A percentile compares a stretch with the other conserved stretches of the same genome.
These are phyloP conservation scores for Manihot esculenta DNA, from an alignment of 441 rosid genomes.

Conservation along the genomic window DNA sequence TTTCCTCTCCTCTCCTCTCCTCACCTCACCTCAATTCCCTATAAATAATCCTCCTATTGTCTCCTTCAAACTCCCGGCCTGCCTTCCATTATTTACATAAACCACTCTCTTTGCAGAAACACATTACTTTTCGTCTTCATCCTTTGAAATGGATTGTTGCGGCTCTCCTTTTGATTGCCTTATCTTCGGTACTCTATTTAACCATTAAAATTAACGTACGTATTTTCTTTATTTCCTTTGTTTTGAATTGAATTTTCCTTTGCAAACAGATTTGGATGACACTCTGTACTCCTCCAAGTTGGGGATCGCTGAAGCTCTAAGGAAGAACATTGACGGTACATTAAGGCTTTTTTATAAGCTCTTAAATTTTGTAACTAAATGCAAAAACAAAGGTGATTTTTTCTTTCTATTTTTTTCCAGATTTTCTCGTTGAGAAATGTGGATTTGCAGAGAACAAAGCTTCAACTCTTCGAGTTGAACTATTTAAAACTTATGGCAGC, in stretches of 20 bases:
- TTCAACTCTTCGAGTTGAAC: slow-evolving; percentile 54
- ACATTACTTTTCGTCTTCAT: background rate
- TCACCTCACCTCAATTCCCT: too few species aligned
- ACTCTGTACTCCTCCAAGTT: slow-evolving; percentile 69
- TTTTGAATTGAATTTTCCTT: background rate
- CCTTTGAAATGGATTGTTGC: slow-evolving; percentile 40
- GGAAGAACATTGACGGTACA: slow-evolving; percentile 79
- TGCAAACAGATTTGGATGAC: slow-evolving; percentile 75
- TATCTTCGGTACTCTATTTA: slow-evolving; percentile 51
- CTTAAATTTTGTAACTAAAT: background rate
- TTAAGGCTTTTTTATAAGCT: background rate
- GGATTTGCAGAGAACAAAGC: slow-evolving; percentile 60
- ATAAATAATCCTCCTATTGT: background rate
- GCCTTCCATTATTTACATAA: background rate
- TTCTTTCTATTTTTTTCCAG: slow-evolving; percentile 31
- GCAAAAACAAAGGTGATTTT: background rate
- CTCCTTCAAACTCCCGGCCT: slow-evolving; percentile 26
- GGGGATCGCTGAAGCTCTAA: slow-evolving; percentile 63
- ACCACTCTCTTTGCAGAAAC: background rate
- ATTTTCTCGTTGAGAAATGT: slow-evolving; percentile 66
- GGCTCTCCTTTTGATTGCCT: slow-evolving; percentile 53
- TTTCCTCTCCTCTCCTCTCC: too few species aligned
- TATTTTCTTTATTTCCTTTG: background rate
- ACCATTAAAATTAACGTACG: too few species aligned
- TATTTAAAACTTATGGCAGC: slow-evolving; percentile 80